Evolutionary conservation across 805 yeast species (phyloP).

Genomic region (Candida bentonensis): DNA sequence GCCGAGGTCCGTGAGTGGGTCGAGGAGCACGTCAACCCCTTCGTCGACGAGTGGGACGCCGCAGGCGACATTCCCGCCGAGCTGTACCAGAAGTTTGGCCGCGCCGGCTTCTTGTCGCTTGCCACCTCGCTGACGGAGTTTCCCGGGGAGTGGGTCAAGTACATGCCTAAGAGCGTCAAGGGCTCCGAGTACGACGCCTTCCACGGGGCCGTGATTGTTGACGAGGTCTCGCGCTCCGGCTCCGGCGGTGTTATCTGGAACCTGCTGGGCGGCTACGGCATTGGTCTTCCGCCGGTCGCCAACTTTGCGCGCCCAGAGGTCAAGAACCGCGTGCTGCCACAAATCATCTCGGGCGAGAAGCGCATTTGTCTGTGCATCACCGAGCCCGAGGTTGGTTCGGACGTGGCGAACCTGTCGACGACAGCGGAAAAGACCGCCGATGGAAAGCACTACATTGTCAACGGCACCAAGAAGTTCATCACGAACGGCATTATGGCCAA

Average conservation of each 20-base stretch:
- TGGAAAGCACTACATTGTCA: constrained; percentile 28
- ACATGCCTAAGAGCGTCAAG: constrained; percentile 17
- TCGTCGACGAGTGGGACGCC: constrained; percentile 30
- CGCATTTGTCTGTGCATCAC: constrained; percentile 29
- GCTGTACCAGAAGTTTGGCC: constrained; percentile 22
- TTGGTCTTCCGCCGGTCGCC: constrained; percentile 28
- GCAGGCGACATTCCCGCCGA: constrained; percentile 21
- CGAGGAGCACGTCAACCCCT: constrained; percentile 24
- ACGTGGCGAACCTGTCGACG: constrained; percentile 29
- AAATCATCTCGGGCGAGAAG: constrained; percentile 24
- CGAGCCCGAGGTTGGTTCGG: constrained; percentile 32
- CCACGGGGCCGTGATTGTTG: constrained; percentile 24
- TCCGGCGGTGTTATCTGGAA: constrained; percentile 30
- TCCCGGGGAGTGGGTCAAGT: constrained; percentile 22
- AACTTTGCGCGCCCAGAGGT: constrained; percentile 21
- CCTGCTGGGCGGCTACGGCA: constrained; percentile 27
- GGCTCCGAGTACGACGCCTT: constrained; percentile 24
- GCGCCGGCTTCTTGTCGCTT: constrained; percentile 25
- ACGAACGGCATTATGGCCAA: constrained; percentile 31
- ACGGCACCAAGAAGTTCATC: constrained; percentile 32
- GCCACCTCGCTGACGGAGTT: constrained; percentile 16
- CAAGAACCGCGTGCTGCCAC: constrained; percentile 24
- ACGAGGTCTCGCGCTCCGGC: constrained; percentile 27
- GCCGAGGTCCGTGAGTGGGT: constrained; percentile 27
- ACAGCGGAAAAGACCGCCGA: constrained; percentile 27